Evolutionary conservation across 306 rosid genomes (phyloP).

Genomic region (Trichosanthes cucumerina): DNA sequence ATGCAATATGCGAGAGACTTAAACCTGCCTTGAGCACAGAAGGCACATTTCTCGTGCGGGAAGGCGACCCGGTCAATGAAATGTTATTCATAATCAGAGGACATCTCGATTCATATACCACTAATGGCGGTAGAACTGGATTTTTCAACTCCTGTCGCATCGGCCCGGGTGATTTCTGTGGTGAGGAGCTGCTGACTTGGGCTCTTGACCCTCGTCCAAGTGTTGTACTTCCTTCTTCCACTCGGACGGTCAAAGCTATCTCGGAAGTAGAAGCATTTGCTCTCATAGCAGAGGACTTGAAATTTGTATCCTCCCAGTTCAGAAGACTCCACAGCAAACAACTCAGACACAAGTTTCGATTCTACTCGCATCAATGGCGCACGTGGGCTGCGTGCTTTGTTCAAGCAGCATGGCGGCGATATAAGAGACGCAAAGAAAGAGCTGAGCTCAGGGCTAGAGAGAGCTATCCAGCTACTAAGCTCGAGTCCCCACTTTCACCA

Average conservation of each 20-base stretch:
- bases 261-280: conserved; percentile 95
- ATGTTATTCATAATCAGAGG: conserved; percentile 91
- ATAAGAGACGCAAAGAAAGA: conserved; percentile 43
- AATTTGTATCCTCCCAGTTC: conserved; percentile 79
- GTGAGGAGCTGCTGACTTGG: conserved; percentile 90
- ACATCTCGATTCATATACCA: conserved; percentile 85
- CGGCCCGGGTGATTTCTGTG: conserved; percentile 88
- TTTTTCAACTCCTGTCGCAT: conserved; percentile 78
- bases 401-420: conserved; percentile 78
- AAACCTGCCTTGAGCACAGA: conserved; percentile 76
- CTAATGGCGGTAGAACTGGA: conserved; percentile 83
- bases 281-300: conserved; percentile 76
- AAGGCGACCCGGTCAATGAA: conserved; percentile 86
- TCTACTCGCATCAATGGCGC: conserved; percentile 89
- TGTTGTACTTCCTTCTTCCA: conserved; percentile 65
- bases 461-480: conserved; percentile 11
- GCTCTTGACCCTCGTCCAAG: conserved; percentile 78
- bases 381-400: conserved; percentile 81
- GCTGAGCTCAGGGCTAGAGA: conserved; percentile 44
- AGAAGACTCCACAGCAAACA: conserved; percentile 75
- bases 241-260: conserved; percentile 69
- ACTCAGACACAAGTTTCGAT: conserved; percentile 70
- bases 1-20: conserved; percentile 88
- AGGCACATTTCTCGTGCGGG: conserved; percentile 66
- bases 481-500: conserved; percentile 20